These are phyloP conservation scores for Albugo candida DNA, from an alignment of 352 stramenopile species.

Conservation along the genomic window DNA sequence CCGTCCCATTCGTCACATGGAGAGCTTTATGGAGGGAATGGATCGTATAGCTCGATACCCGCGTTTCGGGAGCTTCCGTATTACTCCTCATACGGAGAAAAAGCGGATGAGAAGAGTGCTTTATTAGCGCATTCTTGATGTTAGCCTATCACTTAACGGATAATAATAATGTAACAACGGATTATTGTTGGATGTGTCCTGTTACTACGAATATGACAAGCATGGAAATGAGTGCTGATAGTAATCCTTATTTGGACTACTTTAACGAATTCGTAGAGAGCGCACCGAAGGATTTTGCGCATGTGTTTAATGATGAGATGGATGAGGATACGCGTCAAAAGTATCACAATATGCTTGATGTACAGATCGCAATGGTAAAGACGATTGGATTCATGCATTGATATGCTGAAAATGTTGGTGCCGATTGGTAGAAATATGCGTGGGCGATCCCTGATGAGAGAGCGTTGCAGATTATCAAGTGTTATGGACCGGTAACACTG, in stretches of 20 bases:
- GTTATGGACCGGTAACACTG: conserved; percentile 57
- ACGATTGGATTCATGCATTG: too few relatives aligned
- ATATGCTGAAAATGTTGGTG: background rate
- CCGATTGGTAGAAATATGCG: conserved; percentile 56
- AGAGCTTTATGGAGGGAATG: too few relatives aligned
- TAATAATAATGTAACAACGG: too few relatives aligned
- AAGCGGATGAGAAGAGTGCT: too few relatives aligned
- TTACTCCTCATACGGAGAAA: too few relatives aligned
- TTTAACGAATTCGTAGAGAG: conserved; percentile 43
- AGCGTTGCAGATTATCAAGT: conserved; percentile 77
- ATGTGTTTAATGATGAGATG: conserved; percentile 51
- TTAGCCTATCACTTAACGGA: too few relatives aligned
- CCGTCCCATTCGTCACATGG: too few relatives aligned
- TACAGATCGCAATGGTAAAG: conserved; percentile 58
- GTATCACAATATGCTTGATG: conserved; percentile 54
- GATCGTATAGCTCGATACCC: too few relatives aligned
- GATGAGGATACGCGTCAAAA: conserved; percentile 39
- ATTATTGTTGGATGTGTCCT: too few relatives aligned
- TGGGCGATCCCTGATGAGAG: conserved; percentile 84
- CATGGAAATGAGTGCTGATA: conserved; percentile 18
- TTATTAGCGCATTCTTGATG: too few relatives aligned
- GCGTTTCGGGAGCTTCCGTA: too few relatives aligned
- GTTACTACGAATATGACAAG: too few relatives aligned
- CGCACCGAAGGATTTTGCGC: conserved; percentile 30
- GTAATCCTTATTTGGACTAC: conserved; percentile 72